These are phyloP conservation scores for Bruguiera sexangula DNA, from an alignment of 345 rosid genomes.

Conservation along the genomic window DNA sequence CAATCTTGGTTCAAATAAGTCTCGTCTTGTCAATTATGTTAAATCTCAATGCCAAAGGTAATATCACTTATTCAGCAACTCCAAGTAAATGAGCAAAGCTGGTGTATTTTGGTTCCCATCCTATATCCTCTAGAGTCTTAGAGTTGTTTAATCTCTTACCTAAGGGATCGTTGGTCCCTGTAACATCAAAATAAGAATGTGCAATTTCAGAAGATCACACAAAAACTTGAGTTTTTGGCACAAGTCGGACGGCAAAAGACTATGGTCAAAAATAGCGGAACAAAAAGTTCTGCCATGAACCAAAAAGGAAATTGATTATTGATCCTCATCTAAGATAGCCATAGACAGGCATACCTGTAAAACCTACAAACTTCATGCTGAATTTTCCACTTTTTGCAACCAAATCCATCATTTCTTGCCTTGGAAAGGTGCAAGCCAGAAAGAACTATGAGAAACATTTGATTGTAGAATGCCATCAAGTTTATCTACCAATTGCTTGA, in stretches of 20 bases:
- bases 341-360: constrained; percentile 51
- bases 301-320: too few relatives aligned
- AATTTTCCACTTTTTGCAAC: constrained; percentile 72
- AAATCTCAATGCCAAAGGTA: background rate
- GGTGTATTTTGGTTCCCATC: constrained; percentile 83
- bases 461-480: background rate
- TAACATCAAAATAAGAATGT: constrained; percentile 13
- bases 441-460: too few relatives aligned
- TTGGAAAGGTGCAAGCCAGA: constrained; percentile 17
- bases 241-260: background rate
- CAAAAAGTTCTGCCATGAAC: background rate
- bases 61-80: constrained; percentile 16
- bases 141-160: constrained; percentile 88
- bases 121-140: constrained; percentile 61
- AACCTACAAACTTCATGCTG: constrained; percentile 60
- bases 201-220: background rate
- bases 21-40: background rate
- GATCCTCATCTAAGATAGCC: background rate
- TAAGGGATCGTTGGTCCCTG: constrained; percentile 76
- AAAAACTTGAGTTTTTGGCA: background rate
- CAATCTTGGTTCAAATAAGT: background rate
- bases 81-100: constrained; percentile 82
- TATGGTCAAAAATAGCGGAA: too few relatives aligned
- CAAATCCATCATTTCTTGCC: constrained; percentile 92
- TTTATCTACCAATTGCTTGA: background rate